These are phyloP conservation scores for Cystobasidium sp. DNA, from an alignment of 1,284 basidiomycete genomes.

Conservation along the genomic window DNA sequence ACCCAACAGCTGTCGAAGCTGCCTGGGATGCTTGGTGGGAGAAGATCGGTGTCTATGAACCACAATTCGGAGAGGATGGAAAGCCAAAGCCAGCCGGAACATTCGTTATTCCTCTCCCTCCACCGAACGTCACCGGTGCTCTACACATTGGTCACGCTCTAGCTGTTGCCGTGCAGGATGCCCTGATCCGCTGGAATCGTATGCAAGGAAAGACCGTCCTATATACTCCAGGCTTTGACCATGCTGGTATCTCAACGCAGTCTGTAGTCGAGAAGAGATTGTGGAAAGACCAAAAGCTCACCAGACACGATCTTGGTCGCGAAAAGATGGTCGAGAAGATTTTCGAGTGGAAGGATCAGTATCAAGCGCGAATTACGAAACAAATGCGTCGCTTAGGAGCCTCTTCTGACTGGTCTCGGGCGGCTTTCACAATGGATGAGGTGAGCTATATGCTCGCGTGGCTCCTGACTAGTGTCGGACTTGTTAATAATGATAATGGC, in stretches of 20 bases:
- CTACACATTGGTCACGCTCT: constrained; percentile 96
- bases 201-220: constrained; percentile 93
- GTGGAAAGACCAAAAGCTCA: constrained; percentile 79
- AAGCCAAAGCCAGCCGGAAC: constrained; percentile 63
- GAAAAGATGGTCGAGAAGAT: constrained; percentile 91
- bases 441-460: constrained; percentile 59
- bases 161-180: constrained; percentile 90
- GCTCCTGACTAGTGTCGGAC: background rate
- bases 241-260: constrained; percentile 98
- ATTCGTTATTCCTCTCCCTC: constrained; percentile 90
- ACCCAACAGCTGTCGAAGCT: constrained; percentile 91
- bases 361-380: constrained; percentile 85
- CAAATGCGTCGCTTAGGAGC: constrained; percentile 90
- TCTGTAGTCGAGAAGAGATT: constrained; percentile 95
- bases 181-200: constrained; percentile 87
- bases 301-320: constrained; percentile 90
- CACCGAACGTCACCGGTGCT: constrained; percentile 97
- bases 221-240: constrained; percentile 95
- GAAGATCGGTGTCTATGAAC: constrained; percentile 85
- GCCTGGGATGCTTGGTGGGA: constrained; percentile 99
- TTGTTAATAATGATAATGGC: background rate
- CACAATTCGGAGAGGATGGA: constrained; percentile 68
- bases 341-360: constrained; percentile 98
- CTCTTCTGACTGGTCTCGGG: constrained; percentile 90
- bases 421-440: constrained; percentile 94